Base-by-base conservation (phyloP, 306 rosid species). In the Delonix regia region DNA sequence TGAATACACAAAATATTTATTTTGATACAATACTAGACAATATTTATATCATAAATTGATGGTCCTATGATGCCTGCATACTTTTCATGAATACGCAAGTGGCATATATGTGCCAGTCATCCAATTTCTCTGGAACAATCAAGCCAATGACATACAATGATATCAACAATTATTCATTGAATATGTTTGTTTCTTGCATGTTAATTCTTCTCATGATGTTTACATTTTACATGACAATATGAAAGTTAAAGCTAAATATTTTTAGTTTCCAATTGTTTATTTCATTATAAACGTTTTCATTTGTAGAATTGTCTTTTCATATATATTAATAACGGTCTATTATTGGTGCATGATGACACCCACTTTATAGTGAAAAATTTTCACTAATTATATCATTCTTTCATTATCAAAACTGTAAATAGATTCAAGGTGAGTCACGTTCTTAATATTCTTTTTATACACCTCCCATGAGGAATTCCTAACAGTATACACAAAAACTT, bases 361-460 rank as follows among this genome's bases (percentile, higher is more conserved):
- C 22, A 69, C 79, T n/a, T 45, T 25, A 45, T 19, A 24, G 33
- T 24, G 3, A 41, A 41, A 2, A 8, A 56, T 7, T 24, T 8
- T 22, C 11, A 65, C 7, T n/a, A 56, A 14, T 56, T 57, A 42
- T n/a, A 59, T 56, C 44, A 56, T 42, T 38, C 5, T 62, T 62
- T n/a, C 51, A 22, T 33, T 33, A 75, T 47, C 61, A 30, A 24
- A 14, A 69, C 57, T 48, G 28, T 21, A 47, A 19, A 21, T 15
- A 69, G 42, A 69, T 68, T 42, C 38, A 41, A 22, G 39, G 14
- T 28, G 44, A 70, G 51, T 51, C 42, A n/a, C 61, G 19, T 71
- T 52, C 33, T 51, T 25, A 10, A 0, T 44, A 24, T 49, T 28
- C 36, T 48, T 52, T 69, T n/a, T 6, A 22, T 1, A 13, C 53